phyloP scores from a whole-genome alignment of 2,329 filamentous ascomycete species.

The Stromatinia cepivora region DNA sequence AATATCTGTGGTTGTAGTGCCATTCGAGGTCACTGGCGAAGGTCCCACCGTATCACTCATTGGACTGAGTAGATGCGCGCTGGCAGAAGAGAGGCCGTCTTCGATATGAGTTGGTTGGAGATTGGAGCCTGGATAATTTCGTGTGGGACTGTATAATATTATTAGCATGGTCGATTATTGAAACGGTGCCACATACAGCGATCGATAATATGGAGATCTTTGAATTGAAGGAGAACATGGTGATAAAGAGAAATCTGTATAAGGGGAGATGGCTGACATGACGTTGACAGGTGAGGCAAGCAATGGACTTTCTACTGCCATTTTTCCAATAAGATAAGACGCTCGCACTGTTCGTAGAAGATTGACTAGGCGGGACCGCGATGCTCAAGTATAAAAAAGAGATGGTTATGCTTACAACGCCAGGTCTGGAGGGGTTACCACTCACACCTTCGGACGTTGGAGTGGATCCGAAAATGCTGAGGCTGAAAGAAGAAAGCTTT shows the following conservation, averaged over 20 bases:
- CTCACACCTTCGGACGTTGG: conserved; percentile 19
- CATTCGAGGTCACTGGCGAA: conserved; percentile 82
- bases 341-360: conserved; percentile 4
- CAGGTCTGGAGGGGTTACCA: conserved; percentile 22
- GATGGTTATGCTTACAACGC: conserved; percentile 22
- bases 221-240: conserved; percentile 52
- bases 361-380: neutral
- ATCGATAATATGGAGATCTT: conserved; percentile 49
- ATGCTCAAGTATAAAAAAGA: conserved; percentile 21
- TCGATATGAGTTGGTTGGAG: conserved; percentile 53
- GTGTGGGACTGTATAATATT: conserved; percentile 45
- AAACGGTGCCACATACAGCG: conserved; percentile 48
- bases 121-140: conserved; percentile 48
- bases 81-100: conserved; percentile 36
- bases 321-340: conserved; percentile 36
- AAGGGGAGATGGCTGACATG: conserved; percentile 54
- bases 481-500: conserved; percentile 19
- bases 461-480: conserved; percentile 16
- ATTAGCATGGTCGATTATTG: conserved; percentile 25
- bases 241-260: conserved; percentile 56
- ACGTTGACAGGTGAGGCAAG: conserved; percentile 61
- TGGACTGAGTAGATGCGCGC: conserved; percentile 56
- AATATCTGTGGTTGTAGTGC: conserved; percentile 80
- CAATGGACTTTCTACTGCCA: conserved; percentile 64
- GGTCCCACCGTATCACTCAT: conserved; percentile 73